These are phyloP conservation scores for Saxispiralis lemnorum DNA, from an alignment of 495 filamentous ascomycete species.

Conservation along the genomic window DNA sequence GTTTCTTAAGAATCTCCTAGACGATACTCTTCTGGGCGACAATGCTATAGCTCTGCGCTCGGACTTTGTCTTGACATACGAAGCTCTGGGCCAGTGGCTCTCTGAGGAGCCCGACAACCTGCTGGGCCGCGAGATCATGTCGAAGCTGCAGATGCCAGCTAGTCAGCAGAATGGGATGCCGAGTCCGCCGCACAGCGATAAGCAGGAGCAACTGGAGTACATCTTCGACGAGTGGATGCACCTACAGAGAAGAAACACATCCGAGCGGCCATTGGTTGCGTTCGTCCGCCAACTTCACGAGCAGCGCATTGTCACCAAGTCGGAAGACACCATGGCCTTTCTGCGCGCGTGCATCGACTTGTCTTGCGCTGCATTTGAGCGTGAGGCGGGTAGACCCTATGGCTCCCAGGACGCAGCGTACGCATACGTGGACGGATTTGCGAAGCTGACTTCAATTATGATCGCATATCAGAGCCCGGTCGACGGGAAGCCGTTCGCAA, in stretches of 20 bases:
- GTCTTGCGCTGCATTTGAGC: conserved; percentile 59
- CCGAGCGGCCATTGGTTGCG: conserved; percentile 49
- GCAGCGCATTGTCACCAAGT: conserved; percentile 45
- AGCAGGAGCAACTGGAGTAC: conserved; percentile 75
- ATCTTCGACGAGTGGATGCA: conserved; percentile 87
- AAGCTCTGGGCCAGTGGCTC: conserved; percentile 70
- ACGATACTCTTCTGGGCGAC: conserved; percentile 59
- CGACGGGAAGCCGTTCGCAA: conserved; percentile 38
- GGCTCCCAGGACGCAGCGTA: conserved; percentile 53
- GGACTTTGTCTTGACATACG: conserved; percentile 65
- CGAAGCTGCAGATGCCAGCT: conserved; percentile 37
- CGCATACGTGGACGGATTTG: conserved; percentile 65
- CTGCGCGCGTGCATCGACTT: conserved; percentile 66
- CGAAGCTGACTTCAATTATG: conserved; percentile 61
- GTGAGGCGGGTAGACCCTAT: conserved; percentile 32
- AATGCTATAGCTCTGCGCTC: conserved; percentile 57
- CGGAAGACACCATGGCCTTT: conserved; percentile 61
- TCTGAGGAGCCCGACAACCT: conserved; percentile 49
- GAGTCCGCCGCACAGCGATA: conserved; percentile 21
- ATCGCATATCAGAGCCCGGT: conserved; percentile 45
- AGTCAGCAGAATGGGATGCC: conserved; percentile 13
- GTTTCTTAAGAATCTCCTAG: conserved; percentile 57
- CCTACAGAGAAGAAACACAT: conserved; percentile 53
- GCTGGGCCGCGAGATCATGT: conserved; percentile 47
- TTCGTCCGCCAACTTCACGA: conserved; percentile 78